A percentile compares a stretch with the other conserved stretches of the same genome.
Evolutionary conservation across 805 yeast species (phyloP).

Genomic region (Spathaspora sp.): DNA sequence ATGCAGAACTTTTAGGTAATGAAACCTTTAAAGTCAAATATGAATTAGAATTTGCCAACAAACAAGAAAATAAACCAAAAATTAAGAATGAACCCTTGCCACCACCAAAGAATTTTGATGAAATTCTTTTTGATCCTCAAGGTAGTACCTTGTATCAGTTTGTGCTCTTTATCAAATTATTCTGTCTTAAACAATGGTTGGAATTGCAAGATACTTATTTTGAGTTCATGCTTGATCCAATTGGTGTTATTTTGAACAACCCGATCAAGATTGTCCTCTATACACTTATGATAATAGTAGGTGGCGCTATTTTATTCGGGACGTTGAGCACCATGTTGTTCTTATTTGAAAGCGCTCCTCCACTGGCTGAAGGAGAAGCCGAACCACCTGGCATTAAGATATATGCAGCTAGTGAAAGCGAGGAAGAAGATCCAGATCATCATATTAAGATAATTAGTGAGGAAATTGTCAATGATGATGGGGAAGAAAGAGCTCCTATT

Average conservation of each 20-base stretch:
- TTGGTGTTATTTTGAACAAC: slow-evolving; percentile 36
- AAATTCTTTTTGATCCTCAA: slow-evolving; percentile 20
- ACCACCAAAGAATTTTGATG: slow-evolving; percentile 43
- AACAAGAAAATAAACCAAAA: slow-evolving; percentile 39
- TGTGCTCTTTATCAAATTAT: slow-evolving; percentile 13
- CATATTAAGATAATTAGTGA: background rate
- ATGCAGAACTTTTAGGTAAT: slow-evolving; percentile 84
- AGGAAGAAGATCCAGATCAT: background rate
- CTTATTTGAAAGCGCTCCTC: slow-evolving; percentile 3
- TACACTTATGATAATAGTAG: slow-evolving; percentile 37
- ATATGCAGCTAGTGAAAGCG: background rate
- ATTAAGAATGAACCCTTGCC: slow-evolving; percentile 37
- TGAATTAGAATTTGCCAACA: slow-evolving; percentile 45
- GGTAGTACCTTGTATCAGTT: slow-evolving; percentile 12
- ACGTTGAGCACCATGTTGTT: slow-evolving; percentile 8
- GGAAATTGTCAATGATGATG: background rate
- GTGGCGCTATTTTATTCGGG: slow-evolving; percentile 44
- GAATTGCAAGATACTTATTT: slow-evolving; percentile 29
- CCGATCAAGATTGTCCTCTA: slow-evolving; percentile 52
- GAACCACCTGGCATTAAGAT: background rate
- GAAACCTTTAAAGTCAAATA: slow-evolving; percentile 59
- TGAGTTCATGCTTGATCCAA: slow-evolving; percentile 44
- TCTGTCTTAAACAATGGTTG: slow-evolving; percentile 16
- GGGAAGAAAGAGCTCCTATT: slow-evolving; percentile 1
- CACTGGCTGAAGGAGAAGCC: background rate